Evolutionary conservation across 768 basidiomycete genomes (phyloP).

Genomic region (Coprinopsis marcescibilis): DNA sequence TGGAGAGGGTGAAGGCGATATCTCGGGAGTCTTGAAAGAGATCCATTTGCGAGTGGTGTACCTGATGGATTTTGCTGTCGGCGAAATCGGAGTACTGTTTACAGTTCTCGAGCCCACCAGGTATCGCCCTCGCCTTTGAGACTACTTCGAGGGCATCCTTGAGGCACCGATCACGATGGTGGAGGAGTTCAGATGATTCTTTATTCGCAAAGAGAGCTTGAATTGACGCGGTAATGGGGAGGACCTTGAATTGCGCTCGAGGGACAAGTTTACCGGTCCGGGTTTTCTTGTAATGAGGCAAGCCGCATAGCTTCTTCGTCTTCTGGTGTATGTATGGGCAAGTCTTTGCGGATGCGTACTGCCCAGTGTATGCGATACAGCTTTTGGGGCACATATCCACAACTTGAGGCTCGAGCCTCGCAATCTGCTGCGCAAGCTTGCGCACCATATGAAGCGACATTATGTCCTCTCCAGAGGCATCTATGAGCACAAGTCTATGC

Average conservation of each 20-base stretch:
- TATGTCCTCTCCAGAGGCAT: constrained; percentile 16
- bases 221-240: constrained; percentile 16
- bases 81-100: constrained; percentile 18
- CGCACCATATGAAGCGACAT: constrained; percentile 13
- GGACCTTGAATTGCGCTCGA: constrained; percentile 12
- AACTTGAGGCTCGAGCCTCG: constrained; percentile 10
- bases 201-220: constrained; percentile 19
- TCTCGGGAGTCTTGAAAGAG: constrained; percentile 19
- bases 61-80: constrained; percentile 15
- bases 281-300: background rate
- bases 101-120: constrained; percentile 2
- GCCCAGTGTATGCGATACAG: constrained; percentile 22
- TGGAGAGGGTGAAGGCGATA: constrained; percentile 20
- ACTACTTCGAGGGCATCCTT: constrained; percentile 13
- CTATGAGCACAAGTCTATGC: constrained; percentile 15
- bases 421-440: constrained; percentile 14
- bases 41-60: constrained; percentile 13
- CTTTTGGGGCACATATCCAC: constrained; percentile 20
- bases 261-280: constrained; percentile 7
- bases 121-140: background rate
- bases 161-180: constrained; percentile 15
- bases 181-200: constrained; percentile 13
- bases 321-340: constrained; percentile 13
- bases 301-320: background rate
- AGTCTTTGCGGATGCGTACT: constrained; percentile 9